phyloP scores from a whole-genome alignment of 2,329 filamentous ascomycete species.

The Furcasterigmium sp. region DNA sequence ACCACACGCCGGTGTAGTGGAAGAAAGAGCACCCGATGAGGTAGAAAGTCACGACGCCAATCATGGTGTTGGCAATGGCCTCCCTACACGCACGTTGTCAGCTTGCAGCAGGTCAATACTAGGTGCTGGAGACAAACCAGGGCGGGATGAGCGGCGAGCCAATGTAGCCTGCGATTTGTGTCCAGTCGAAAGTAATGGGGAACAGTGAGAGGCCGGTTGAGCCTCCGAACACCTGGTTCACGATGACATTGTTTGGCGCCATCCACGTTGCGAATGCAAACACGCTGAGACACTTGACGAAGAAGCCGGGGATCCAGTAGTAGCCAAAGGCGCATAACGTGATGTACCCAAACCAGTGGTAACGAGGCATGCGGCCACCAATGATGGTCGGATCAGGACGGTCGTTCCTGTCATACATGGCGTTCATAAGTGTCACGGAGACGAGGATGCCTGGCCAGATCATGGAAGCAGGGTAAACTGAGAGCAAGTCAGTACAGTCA shows the following conservation, averaged over 20 bases:
- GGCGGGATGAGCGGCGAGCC: conserved; percentile 65
- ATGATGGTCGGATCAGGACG: conserved; percentile 43
- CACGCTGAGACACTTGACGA: conserved; percentile 64
- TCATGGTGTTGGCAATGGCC: conserved; percentile 67
- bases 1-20: conserved; percentile 64
- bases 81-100: conserved; percentile 37
- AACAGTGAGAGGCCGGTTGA: conserved; percentile 61
- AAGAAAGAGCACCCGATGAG: conserved; percentile 53
- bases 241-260: conserved; percentile 58
- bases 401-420: conserved; percentile 61
- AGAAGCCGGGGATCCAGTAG: conserved; percentile 65
- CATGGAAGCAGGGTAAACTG: conserved; percentile 63
- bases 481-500: neutral
- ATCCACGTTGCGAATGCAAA: conserved; percentile 72
- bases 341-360: conserved; percentile 57
- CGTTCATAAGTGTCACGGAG: conserved; percentile 62
- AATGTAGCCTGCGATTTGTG: conserved; percentile 63
- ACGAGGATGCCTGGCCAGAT: conserved; percentile 69
- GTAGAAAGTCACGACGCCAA: conserved; percentile 62
- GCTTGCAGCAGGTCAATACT: too few relatives aligned
- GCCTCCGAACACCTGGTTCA: conserved; percentile 72
- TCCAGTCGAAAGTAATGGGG: conserved; percentile 74
- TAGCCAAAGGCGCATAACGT: conserved; percentile 55
- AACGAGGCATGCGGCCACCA: conserved; percentile 62
- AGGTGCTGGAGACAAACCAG: conserved; percentile 43